phyloP scores from a whole-genome alignment of 768 basidiomycete species.

The Termitomyces sp. region DNA sequence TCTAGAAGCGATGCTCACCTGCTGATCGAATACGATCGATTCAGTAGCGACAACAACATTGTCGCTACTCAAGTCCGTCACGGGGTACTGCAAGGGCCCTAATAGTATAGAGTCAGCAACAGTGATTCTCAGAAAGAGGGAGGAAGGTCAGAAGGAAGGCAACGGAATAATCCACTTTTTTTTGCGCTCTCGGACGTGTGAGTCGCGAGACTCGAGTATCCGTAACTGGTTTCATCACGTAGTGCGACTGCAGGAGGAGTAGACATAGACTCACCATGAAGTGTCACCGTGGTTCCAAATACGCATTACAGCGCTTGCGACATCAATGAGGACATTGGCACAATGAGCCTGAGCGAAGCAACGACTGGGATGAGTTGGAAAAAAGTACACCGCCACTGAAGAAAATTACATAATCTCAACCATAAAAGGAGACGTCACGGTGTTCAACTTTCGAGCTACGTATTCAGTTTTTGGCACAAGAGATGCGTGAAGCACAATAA shows the following conservation, averaged over 20 bases:
- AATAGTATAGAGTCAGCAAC: background rate
- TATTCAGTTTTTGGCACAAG: background rate
- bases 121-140: background rate
- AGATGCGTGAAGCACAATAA: background rate
- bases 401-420: conserved; percentile 10
- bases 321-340: background rate
- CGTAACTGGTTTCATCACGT: conserved; percentile 29
- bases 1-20: background rate
- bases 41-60: background rate
- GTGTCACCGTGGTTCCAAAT: background rate
- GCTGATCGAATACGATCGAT: background rate
- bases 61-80: no score
- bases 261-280: conserved; percentile 1
- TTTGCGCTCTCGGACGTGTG: conserved; percentile 34
- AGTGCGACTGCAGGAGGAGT: background rate
- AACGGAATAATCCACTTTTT: conserved; percentile 53
- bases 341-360: no score
- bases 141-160: conserved; percentile 52
- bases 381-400: background rate
- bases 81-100: background rate
- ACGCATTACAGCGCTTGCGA: background rate
- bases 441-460: background rate
- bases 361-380: background rate
- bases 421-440: background rate
- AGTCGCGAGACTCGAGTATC: conserved; percentile 30